Evolutionary conservation across 768 basidiomycete genomes (phyloP).

Genomic region (Rhodotorula diobovata): DNA sequence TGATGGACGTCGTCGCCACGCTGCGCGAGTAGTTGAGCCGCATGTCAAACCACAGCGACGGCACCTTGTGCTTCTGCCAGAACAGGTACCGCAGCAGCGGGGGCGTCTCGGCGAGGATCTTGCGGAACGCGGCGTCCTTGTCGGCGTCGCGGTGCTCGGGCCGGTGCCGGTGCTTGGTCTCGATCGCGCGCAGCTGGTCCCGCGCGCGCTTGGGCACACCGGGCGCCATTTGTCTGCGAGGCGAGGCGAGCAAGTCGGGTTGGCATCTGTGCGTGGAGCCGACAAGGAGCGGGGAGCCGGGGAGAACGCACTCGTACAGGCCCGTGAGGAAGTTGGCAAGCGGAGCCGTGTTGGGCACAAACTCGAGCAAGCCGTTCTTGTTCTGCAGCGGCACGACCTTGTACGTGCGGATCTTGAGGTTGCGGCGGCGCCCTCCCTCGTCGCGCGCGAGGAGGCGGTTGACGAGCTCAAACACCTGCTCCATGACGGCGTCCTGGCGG

Average conservation of each 20-base stretch:
- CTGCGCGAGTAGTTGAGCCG: slow-evolving; percentile 84
- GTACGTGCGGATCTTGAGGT: slow-evolving; percentile 73
- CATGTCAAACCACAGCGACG: slow-evolving; percentile 87
- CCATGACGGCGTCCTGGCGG: slow-evolving; percentile 97
- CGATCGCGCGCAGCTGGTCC: neutral
- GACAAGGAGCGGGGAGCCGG: too few species aligned
- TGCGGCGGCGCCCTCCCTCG: slow-evolving; percentile 67
- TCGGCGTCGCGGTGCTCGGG: slow-evolving; percentile 11
- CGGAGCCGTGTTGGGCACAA: slow-evolving; percentile 71
- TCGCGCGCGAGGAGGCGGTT: slow-evolving; percentile 72
- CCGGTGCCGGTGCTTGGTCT: slow-evolving; percentile 9
- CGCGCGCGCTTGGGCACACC: neutral
- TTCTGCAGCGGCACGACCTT: slow-evolving; percentile 78
- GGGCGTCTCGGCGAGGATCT: slow-evolving; percentile 54
- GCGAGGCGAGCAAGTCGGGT: too few species aligned
- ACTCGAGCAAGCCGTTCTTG: slow-evolving; percentile 81
- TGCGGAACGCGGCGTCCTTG: slow-evolving; percentile 46
- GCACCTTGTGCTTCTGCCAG: slow-evolving; percentile 78
- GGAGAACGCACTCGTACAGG: slow-evolving; percentile 24
- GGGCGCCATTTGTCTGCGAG: slow-evolving; percentile 4
- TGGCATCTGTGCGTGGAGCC: too few species aligned
- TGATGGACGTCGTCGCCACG: slow-evolving; percentile 87
- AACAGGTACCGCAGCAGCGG: slow-evolving; percentile 96
- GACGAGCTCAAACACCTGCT: slow-evolving; percentile 88
- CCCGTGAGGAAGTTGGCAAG: slow-evolving; percentile 51